phyloP scores from a whole-genome alignment of 2,329 filamentous ascomycete species.

The Neonectria magnoliae region DNA sequence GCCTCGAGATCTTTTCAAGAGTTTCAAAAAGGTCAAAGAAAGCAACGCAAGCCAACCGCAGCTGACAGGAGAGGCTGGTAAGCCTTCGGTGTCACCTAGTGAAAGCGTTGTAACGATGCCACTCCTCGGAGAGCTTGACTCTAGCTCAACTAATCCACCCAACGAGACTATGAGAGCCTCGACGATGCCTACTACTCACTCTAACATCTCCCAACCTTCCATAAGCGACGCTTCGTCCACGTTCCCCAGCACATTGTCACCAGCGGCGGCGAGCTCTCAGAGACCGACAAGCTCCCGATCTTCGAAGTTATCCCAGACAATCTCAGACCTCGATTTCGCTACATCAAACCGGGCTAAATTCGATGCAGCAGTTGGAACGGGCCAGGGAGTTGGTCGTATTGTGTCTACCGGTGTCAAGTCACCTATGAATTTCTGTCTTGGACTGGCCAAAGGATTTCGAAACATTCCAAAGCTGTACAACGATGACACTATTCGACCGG shows the following conservation, averaged over 20 bases:
- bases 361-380: conserved; percentile 71
- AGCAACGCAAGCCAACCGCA: conserved; percentile 6
- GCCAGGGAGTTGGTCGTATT: conserved; percentile 76
- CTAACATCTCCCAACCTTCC: conserved; percentile 36
- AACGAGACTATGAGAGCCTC: conserved; percentile 24
- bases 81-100: conserved; percentile 15
- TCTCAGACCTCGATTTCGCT: conserved; percentile 30
- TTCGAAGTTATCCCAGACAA: conserved; percentile 31
- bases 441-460: conserved; percentile 85
- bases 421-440: conserved; percentile 86
- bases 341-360: conserved; percentile 47
- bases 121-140: conserved; percentile 17
- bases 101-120: conserved; percentile 14
- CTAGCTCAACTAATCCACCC: conserved; percentile 9
- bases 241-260: conserved; percentile 27
- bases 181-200: conserved; percentile 22
- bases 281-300: conserved; percentile 22
- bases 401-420: conserved; percentile 79
- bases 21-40: conserved; percentile 39
- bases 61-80: conserved; percentile 7
- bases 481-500: conserved; percentile 81
- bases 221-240: conserved; percentile 36
- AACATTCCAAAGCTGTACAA: conserved; percentile 88
- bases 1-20: conserved; percentile 65
- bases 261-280: conserved; percentile 24